These are phyloP conservation scores for Cucurbita maxima DNA, from an alignment of 306 rosid genomes.

Conservation along the genomic window DNA sequence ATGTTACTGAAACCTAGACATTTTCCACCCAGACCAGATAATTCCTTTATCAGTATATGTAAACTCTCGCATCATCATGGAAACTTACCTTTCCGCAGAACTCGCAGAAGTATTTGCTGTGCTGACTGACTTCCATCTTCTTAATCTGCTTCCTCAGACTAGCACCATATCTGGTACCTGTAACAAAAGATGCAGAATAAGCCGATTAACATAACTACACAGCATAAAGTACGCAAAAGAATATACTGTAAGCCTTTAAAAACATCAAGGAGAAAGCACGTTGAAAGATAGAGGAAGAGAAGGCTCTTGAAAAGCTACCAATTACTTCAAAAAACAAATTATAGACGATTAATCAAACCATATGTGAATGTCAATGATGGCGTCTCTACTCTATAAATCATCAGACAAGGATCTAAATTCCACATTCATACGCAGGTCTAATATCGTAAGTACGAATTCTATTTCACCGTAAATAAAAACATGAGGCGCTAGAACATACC, in stretches of 20 bases:
- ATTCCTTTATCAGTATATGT: neutral
- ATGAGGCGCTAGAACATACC: conserved; percentile 26
- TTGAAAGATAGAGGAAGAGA: neutral
- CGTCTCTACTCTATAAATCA: neutral
- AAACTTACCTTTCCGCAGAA: conserved; percentile 65
- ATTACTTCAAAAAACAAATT: neutral
- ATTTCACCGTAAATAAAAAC: neutral
- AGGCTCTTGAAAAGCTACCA: neutral
- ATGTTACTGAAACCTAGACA: neutral
- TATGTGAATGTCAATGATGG: neutral
- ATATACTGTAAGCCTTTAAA: neutral
- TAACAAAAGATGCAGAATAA: neutral
- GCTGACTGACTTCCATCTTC: conserved; percentile 85
- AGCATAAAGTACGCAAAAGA: neutral
- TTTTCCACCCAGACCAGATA: neutral
- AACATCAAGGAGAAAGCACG: neutral
- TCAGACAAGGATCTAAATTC: neutral
- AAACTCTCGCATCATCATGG: too few species aligned
- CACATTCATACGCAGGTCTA: neutral
- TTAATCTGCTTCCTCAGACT: conserved; percentile 81
- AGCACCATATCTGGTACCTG: conserved; percentile 85
- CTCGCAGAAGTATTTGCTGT: conserved; percentile 63
- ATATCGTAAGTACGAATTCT: neutral
- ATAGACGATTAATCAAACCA: neutral
- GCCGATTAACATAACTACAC: neutral